Percentiles rank a stretch among this genome's conserved stretches.
phyloP scores from a whole-genome alignment of 2,329 filamentous ascomycete species.

The Ophiocordyceps robertsii region DNA sequence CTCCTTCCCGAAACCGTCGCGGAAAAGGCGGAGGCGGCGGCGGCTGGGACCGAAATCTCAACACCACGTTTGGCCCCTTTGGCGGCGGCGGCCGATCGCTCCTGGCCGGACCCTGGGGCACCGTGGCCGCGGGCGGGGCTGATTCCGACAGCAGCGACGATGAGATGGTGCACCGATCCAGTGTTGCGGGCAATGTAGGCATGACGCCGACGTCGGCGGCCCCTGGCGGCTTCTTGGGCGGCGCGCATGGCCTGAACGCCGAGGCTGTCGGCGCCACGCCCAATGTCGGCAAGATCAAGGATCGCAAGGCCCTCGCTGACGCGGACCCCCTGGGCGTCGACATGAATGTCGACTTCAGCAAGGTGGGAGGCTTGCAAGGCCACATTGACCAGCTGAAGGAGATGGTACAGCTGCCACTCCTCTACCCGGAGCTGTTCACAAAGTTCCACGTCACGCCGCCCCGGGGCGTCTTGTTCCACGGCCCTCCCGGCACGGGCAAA shows the following conservation, averaged over 20 bases:
- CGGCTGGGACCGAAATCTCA: conserved; percentile 66
- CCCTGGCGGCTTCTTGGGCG: conserved; percentile 30
- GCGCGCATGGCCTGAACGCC: conserved; percentile 22
- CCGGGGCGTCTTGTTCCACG: conserved; percentile 89
- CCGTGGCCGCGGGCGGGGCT: conserved; percentile 60
- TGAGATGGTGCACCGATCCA: conserved; percentile 56
- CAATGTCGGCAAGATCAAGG: conserved; percentile 87
- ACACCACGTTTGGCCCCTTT: conserved; percentile 86
- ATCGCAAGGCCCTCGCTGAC: conserved; percentile 82
- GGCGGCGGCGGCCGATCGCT: conserved; percentile 66
- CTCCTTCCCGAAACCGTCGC: conserved; percentile 54
- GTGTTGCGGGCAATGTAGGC: conserved; percentile 43
- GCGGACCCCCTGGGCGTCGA: conserved; percentile 91
- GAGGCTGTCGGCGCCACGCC: conserved; percentile 43
- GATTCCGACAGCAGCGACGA: conserved; percentile 98
- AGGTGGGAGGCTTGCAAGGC: conserved; percentile 80
- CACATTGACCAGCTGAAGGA: conserved; percentile 97
- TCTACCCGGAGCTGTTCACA: conserved; percentile 90
- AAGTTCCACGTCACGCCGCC: conserved; percentile 89
- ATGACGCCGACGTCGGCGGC: conserved; percentile 43
- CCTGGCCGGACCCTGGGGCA: conserved; percentile 61
- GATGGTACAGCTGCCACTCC: conserved; percentile 88
- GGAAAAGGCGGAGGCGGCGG: conserved; percentile 45
- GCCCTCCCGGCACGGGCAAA: conserved; percentile 93
- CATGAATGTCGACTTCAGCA: conserved; percentile 82